A percentile compares a stretch with the other conserved stretches of the same genome.
phyloP scores from a whole-genome alignment of 257 asterid genomes.

The Fraxinus excelsior region DNA sequence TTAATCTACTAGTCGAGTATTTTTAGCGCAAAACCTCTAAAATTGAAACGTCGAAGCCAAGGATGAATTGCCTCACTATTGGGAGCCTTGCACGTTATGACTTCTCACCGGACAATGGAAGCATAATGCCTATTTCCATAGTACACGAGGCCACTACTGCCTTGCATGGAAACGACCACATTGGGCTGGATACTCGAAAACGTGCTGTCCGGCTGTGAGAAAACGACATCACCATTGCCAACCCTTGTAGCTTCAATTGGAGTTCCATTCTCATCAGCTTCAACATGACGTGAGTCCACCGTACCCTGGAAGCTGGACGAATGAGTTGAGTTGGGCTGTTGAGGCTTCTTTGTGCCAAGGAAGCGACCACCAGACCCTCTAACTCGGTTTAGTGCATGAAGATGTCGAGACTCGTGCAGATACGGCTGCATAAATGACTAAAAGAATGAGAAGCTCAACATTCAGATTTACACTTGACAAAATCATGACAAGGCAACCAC shows the following conservation, averaged over 20 bases:
- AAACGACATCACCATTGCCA: slow-evolving; percentile 12
- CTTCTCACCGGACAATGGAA: slow-evolving; percentile 65
- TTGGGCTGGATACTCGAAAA: slow-evolving; percentile 31
- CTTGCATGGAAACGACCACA: slow-evolving; percentile 35
- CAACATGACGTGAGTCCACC: slow-evolving; percentile 25
- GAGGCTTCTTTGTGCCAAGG: slow-evolving; percentile 70
- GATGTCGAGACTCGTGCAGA: slow-evolving; percentile 96
- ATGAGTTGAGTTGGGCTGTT: slow-evolving; percentile 37
- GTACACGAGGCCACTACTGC: slow-evolving; percentile 44
- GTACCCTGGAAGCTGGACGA: slow-evolving; percentile 30
- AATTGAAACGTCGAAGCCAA: slow-evolving; percentile 66
- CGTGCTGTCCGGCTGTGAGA: slow-evolving; percentile 44
- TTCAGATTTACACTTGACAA: background rate
- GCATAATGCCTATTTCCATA: slow-evolving; percentile 52
- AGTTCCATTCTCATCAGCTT: slow-evolving; percentile 23
- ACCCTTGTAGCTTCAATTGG: slow-evolving; percentile 22
- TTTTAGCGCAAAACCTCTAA: slow-evolving; percentile 23
- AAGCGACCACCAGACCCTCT: slow-evolving; percentile 93
- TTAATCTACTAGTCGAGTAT: background rate
- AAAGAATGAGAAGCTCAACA: background rate
- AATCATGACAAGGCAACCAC: background rate
- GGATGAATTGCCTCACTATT: slow-evolving; percentile 88
- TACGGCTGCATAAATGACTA: slow-evolving; percentile 64
- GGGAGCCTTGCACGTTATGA: background rate
- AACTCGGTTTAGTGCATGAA: slow-evolving; percentile 84